Evolutionary conservation across 164 flowering plant species (phyloP).

Genomic region (Aristolochia californica): DNA sequence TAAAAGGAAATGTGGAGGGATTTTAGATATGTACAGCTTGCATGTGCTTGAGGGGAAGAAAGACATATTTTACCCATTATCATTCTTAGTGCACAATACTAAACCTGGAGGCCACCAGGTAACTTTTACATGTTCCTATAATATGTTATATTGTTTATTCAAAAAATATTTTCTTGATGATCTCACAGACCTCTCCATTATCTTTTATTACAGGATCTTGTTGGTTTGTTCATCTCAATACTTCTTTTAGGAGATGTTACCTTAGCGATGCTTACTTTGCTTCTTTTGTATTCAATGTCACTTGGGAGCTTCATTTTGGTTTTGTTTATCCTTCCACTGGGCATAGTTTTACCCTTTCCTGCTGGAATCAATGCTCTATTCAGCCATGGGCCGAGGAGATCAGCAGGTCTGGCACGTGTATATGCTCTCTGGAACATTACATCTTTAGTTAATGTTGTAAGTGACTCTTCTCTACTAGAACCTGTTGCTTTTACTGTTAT

Average conservation of each 20-base stretch:
- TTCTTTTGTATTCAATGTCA: conserved; percentile 83
- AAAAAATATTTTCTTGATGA: background rate
- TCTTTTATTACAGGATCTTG: conserved; percentile 69
- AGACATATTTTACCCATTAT: conserved; percentile 52
- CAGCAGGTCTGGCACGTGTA: conserved; percentile 84
- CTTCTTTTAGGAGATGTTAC: conserved; percentile 84
- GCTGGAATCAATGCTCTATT: conserved; percentile 92
- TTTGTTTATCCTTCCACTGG: conserved; percentile 70
- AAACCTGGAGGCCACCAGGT: conserved; percentile 99
- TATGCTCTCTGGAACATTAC: conserved; percentile 92
- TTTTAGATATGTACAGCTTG: conserved; percentile 52
- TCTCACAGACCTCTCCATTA: background rate
- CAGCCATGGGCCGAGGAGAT: conserved; percentile 79
- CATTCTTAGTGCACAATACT: conserved; percentile 71
- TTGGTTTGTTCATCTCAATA: conserved; percentile 78
- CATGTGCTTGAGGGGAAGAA: conserved; percentile 62
- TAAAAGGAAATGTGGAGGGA: conserved; percentile 39
- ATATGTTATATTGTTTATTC: background rate
- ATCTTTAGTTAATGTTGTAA: conserved; percentile 81
- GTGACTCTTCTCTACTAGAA: conserved; percentile 14
- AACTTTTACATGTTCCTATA: background rate
- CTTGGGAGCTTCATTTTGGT: conserved; percentile 51
- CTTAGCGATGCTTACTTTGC: conserved; percentile 70
- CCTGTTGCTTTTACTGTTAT: background rate
- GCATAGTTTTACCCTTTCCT: conserved; percentile 76